A percentile compares a stretch with the other conserved stretches of the same genome.
Conservation (phyloP, 768 basidiomycete genomes). For the Calocera viscosa region DNA sequence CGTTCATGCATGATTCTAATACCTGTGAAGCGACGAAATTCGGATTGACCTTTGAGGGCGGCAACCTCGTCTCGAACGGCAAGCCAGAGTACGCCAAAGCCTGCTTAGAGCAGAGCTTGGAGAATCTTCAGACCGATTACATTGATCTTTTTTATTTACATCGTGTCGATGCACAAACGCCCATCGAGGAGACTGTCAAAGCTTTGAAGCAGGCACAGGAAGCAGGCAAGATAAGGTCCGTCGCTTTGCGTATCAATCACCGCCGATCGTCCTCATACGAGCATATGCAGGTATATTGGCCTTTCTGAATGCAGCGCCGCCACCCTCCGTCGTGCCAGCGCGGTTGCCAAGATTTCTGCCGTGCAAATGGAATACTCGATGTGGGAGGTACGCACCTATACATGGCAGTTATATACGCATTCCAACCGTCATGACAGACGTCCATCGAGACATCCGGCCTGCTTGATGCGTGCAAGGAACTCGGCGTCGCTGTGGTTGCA, state of each 20-base stretch:
- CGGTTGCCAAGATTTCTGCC: slow-evolving; percentile 15
- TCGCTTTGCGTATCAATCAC: background rate
- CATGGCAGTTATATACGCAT: slow-evolving; percentile 3
- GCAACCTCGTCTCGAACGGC: background rate
- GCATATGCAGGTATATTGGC: slow-evolving; percentile 12
- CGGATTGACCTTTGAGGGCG: background rate
- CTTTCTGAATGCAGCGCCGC: slow-evolving; percentile 3
- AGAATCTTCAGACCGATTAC: background rate
- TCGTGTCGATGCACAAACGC: slow-evolving; percentile 6
- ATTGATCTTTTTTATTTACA: slow-evolving; percentile 10
- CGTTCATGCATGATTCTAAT: too few species aligned
- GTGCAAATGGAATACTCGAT: slow-evolving; percentile 16
- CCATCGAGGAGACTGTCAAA: slow-evolving; percentile 22
- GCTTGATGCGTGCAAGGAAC: slow-evolving; percentile 22
- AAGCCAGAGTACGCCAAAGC: background rate
- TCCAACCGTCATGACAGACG: slow-evolving; percentile 17
- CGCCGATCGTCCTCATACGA: slow-evolving; percentile 22
- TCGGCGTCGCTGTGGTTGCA: slow-evolving; percentile 27
- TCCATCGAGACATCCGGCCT: slow-evolving; percentile 21
- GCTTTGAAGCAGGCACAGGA: slow-evolving; percentile 22
- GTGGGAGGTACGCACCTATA: slow-evolving; percentile 4
- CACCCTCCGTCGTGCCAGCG: slow-evolving; percentile 10
- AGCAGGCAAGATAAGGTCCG: slow-evolving; percentile 23
- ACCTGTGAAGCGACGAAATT: background rate
- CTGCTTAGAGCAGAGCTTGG: background rate